Percentiles rank a stretch among this genome's conserved stretches.
Conservation (phyloP, 129 eudicot genomes). For the Arctium minus region DNA sequence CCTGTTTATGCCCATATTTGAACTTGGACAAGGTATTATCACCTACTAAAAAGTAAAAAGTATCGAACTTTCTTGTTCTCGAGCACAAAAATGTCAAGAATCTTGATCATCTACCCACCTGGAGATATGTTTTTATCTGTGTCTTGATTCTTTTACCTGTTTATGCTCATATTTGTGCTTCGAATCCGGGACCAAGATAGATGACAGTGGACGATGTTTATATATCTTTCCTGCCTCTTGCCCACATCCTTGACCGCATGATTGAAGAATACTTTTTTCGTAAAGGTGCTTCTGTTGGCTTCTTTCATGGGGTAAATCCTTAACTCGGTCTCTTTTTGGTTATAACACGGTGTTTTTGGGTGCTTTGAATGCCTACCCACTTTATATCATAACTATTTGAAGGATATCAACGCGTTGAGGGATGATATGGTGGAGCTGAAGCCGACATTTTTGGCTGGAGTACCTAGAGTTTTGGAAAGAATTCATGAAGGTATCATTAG, state of each 20-base stretch:
- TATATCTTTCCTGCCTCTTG: slow-evolving; percentile 90
- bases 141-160: neutral
- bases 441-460: slow-evolving; percentile 97
- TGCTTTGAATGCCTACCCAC: neutral
- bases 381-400: slow-evolving; percentile 5
- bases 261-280: slow-evolving; percentile 88
- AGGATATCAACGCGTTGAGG: slow-evolving; percentile 70
- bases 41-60: neutral
- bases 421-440: slow-evolving; percentile 89
- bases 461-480: slow-evolving; percentile 90
- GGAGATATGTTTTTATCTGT: neutral
- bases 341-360: neutral
- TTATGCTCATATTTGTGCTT: neutral
- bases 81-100: neutral
- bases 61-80: neutral
- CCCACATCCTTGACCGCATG: slow-evolving; percentile 94
- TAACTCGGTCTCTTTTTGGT: neutral
- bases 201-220: slow-evolving; percentile 93
- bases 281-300: slow-evolving; percentile 96
- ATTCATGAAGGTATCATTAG: slow-evolving; percentile 72
- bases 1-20: neutral
- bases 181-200: slow-evolving; percentile 24
- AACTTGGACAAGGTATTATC: no score
- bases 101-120: neutral
- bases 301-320: slow-evolving; percentile 79